Conservation (phyloP, 208 protist genomes). For the Leishmania major region DNA sequence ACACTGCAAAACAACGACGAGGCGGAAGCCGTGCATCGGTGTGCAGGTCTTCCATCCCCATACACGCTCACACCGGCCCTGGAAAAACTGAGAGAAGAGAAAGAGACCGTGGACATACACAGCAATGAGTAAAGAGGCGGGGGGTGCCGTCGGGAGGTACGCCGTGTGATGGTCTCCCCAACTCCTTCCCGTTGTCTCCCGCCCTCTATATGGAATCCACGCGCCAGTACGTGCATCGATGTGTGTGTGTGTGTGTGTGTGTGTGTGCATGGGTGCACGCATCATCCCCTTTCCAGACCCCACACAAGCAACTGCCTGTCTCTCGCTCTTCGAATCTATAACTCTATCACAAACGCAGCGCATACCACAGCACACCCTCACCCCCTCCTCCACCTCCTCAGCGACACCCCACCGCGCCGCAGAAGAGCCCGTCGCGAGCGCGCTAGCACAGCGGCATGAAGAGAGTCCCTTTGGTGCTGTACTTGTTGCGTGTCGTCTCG, state of each 20-base stretch:
- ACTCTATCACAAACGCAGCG: background rate
- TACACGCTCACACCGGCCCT: background rate
- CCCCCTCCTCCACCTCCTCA: background rate
- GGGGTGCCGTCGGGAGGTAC: background rate
- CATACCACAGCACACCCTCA: background rate
- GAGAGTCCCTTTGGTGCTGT: slow-evolving; percentile 63
- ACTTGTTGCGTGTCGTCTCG: slow-evolving; percentile 63
- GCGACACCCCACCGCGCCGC: background rate
- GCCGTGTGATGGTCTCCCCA: background rate
- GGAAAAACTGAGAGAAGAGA: background rate
- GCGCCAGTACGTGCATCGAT: background rate
- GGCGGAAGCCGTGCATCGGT: background rate
- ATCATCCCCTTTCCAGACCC: background rate
- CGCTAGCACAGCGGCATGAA: slow-evolving; percentile 66
- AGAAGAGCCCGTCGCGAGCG: background rate
- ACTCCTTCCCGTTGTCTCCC: background rate
- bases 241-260: background rate
- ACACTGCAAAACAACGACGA: background rate
- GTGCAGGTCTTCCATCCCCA: background rate
- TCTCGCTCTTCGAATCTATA: background rate
- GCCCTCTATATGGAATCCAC: background rate
- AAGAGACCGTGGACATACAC: background rate
- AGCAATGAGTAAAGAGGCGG: background rate
- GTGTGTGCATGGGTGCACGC: background rate
- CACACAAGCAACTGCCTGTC: background rate